Evolutionary conservation across 208 protist species (phyloP).

Genomic region (Trypanosoma theileri): DNA sequence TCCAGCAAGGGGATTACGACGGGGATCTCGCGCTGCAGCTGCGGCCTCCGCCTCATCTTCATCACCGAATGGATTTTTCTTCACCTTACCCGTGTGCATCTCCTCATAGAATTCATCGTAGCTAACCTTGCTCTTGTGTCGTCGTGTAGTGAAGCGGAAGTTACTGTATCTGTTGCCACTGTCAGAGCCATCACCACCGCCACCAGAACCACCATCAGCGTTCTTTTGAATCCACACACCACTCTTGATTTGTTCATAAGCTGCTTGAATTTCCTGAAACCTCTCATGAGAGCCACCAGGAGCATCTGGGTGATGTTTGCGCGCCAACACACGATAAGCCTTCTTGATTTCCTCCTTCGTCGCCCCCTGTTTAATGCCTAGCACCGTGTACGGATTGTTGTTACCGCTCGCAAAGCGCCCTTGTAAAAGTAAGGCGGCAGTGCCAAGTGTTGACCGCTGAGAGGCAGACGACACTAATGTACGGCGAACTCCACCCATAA

Average conservation of each 20-base stretch:
- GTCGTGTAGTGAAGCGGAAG: constrained; percentile 87
- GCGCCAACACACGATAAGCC: constrained; percentile 84
- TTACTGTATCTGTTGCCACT: constrained; percentile 78
- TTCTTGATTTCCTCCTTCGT: constrained; percentile 89
- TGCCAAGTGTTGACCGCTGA: constrained; percentile 13
- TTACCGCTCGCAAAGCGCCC: constrained; percentile 39
- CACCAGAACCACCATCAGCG: constrained; percentile 31
- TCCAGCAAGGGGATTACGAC: constrained; percentile 74
- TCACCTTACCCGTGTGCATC: constrained; percentile 88
- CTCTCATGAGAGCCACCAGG: constrained; percentile 83
- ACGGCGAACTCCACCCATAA: constrained; percentile 16
- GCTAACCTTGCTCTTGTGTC: constrained; percentile 78
- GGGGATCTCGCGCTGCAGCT: constrained; percentile 47
- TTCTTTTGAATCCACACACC: constrained; percentile 83
- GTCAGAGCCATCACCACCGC: constrained; percentile 42
- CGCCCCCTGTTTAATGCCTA: constrained; percentile 83
- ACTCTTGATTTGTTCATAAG: constrained; percentile 89
- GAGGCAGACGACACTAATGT: constrained; percentile 16
- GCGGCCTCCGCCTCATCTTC: constrained; percentile 59
- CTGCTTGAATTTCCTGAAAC: constrained; percentile 89
- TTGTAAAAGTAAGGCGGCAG: constrained; percentile 21
- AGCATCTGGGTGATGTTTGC: constrained; percentile 90
- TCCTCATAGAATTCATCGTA: constrained; percentile 91
- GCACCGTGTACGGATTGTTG: constrained; percentile 90
- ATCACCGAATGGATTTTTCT: constrained; percentile 76